Conservation (phyloP, 1,284 basidiomycete species). For the Marasmius sp. region DNA sequence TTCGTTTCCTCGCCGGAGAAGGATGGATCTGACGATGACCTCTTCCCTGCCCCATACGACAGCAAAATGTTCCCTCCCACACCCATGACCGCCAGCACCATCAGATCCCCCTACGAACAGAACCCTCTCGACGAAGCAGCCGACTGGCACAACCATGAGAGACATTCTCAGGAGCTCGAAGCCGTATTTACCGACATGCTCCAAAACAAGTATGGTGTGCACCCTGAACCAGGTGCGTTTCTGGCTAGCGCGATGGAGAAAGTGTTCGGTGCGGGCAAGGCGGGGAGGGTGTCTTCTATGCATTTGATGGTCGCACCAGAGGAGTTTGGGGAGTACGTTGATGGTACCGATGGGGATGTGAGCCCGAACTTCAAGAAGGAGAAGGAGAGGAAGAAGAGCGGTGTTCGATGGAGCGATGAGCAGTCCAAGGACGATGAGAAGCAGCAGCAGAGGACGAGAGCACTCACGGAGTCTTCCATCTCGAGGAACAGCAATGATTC, state of each 20-base stretch:
- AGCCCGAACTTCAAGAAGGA: not conserved
- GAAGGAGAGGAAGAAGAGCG: not conserved
- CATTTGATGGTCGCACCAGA: slow-evolving; percentile 57
- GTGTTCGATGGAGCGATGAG: slow-evolving; percentile 13
- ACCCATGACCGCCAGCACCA: not conserved
- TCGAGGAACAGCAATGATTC: slow-evolving; percentile 10
- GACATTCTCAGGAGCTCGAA: slow-evolving; percentile 45
- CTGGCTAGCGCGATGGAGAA: slow-evolving; percentile 40
- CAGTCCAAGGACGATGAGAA: slow-evolving; percentile 6
- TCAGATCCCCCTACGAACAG: not conserved
- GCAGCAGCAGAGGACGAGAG: slow-evolving; percentile 19
- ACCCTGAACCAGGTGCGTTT: slow-evolving; percentile 46
- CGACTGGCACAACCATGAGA: slow-evolving; percentile 35
- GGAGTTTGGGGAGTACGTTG: slow-evolving; percentile 19
- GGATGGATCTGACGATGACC: not conserved
- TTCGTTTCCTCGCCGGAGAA: not conserved
- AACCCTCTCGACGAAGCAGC: slow-evolving; percentile 12
- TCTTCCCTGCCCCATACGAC: not conserved
- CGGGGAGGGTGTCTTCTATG: slow-evolving; percentile 39
- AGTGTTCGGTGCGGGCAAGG: slow-evolving; percentile 48
- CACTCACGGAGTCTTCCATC: slow-evolving; percentile 17
- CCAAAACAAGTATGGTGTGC: slow-evolving; percentile 42
- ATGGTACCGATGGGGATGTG: not conserved
- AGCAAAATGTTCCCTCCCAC: not conserved
- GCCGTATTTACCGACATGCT: slow-evolving; percentile 55